Base-by-base conservation (phyloP, 1,139 yeast genomes). In the Zhuliangozyma blackwelliae region DNA sequence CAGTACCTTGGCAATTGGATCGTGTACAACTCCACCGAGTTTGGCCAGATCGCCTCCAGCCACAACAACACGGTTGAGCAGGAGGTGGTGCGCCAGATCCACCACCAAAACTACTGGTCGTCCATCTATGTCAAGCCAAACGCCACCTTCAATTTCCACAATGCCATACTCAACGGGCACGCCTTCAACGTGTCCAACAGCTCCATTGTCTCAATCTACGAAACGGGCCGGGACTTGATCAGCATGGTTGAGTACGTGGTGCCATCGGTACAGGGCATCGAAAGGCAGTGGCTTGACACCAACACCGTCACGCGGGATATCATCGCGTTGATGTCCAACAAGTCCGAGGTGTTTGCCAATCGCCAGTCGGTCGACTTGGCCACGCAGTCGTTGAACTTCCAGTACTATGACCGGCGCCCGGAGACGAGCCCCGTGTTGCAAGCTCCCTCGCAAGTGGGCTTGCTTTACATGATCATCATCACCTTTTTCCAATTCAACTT, bases 391-490 rank as follows among this genome's bases (percentile, higher is more conserved):
- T 22, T 38, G 16, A 30, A 29, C 5, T 38, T 38, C 26, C 36
- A 32, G 27, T 34, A 38, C 16, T 26, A 34, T 31, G 43, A 40
- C 33, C 31, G 12, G 23, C 30, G 34, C 29, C 37, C 37, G 1
- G 67, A 61, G 40, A 56, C 59, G 2, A 64, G 76, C 45, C 61
- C 74, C 2, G 77, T 72, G 4, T 53, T 80, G 19, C 47, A 70
- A 12, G 87, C 86, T 0, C 85, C 88, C 3, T 57, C 78, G 5
- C 86, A 81, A 55, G 80, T 85, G 43, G 95, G 95, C 34, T 66
- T 83, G 40, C 82, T 86, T 56, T 85, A 77, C 57, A 66, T 82
- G 53, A 75, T 86, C 48, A 79, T 86, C 57, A 61, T 85, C 39
- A 79, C 94, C 16, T 63, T 68, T 40, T 61, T 67, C 58, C 79